Percentiles rank a stretch among this genome's conserved stretches.
Conservation (phyloP, 768 basidiomycete species). For the Suillus paluster region DNA sequence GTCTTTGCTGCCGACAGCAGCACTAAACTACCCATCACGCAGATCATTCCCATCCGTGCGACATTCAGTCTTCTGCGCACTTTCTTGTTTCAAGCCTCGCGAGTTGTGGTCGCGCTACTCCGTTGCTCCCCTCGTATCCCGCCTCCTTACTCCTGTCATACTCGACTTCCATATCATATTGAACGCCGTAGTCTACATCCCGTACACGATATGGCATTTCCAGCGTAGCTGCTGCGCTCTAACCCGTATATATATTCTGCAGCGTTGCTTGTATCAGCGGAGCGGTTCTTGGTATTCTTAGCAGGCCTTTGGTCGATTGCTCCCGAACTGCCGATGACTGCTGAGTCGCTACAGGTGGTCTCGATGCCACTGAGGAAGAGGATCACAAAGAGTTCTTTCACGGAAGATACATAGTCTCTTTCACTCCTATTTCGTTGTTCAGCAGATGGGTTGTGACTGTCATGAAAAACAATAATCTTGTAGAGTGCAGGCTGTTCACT, state of each 20-base stretch:
- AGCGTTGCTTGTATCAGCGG: slow-evolving; percentile 62
- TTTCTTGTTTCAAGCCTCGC: slow-evolving; percentile 7
- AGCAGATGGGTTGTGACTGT: background rate
- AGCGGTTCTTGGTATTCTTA: slow-evolving; percentile 47
- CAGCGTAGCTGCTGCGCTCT: slow-evolving; percentile 48
- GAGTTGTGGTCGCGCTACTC: slow-evolving; percentile 19
- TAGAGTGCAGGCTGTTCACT: background rate
- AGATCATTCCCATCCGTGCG: slow-evolving; percentile 24
- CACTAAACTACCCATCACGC: slow-evolving; percentile 26
- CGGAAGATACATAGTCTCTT: background rate
- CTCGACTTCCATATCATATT: slow-evolving; percentile 45
- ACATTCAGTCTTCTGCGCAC: slow-evolving; percentile 20
- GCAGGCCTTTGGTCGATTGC: slow-evolving; percentile 12
- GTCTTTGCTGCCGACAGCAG: slow-evolving; percentile 1
- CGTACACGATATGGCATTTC: slow-evolving; percentile 44
- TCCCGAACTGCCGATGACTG: background rate
- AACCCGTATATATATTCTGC: slow-evolving; percentile 60
- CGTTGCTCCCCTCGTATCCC: slow-evolving; percentile 31
- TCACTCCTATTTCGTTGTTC: background rate
- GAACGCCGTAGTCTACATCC: slow-evolving; percentile 48
- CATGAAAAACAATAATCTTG: background rate
- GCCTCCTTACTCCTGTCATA: slow-evolving; percentile 53
- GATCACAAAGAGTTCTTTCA: background rate
- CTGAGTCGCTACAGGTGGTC: background rate
- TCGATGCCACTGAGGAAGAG: slow-evolving; percentile 2